These are phyloP conservation scores for Daldinia vernicosa DNA, from an alignment of 495 filamentous ascomycete species.

Conservation along the genomic window DNA sequence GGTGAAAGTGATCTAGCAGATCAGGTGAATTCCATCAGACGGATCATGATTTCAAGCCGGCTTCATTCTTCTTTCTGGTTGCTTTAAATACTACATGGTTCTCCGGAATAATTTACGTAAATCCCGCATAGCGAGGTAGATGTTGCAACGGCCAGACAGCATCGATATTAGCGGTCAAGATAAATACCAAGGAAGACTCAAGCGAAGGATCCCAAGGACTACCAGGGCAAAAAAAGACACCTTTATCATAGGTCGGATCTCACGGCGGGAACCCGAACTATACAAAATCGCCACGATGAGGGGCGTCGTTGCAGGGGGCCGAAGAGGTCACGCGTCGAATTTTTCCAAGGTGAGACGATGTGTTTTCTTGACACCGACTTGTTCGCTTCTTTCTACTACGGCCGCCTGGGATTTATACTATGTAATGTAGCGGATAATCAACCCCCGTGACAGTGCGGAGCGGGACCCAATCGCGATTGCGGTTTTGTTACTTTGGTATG, in stretches of 20 bases:
- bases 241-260: conserved; percentile 20
- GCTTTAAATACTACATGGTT: not conserved
- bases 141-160: conserved; percentile 6
- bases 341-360: conserved; percentile 49
- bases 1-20: not conserved
- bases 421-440: not conserved
- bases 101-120: conserved; percentile 4
- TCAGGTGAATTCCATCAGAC: not conserved
- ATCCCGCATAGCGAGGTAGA: conserved; percentile 16
- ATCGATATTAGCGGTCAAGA: conserved; percentile 17
- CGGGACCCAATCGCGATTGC: not conserved
- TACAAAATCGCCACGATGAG: conserved; percentile 40
- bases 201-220: conserved; percentile 4
- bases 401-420: not conserved
- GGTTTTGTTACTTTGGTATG: conserved; percentile 1
- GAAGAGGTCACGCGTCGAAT: conserved; percentile 46
- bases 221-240: conserved; percentile 2
- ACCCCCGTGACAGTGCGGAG: not conserved
- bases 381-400: not conserved
- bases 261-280: conserved; percentile 11
- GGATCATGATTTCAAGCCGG: not conserved
- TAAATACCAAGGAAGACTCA: conserved; percentile 4
- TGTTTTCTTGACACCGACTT: conserved; percentile 8
- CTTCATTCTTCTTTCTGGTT: not conserved
- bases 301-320: conserved; percentile 49